Base-by-base conservation (phyloP, 768 basidiomycete genomes). In the Jaapia argillacea region DNA sequence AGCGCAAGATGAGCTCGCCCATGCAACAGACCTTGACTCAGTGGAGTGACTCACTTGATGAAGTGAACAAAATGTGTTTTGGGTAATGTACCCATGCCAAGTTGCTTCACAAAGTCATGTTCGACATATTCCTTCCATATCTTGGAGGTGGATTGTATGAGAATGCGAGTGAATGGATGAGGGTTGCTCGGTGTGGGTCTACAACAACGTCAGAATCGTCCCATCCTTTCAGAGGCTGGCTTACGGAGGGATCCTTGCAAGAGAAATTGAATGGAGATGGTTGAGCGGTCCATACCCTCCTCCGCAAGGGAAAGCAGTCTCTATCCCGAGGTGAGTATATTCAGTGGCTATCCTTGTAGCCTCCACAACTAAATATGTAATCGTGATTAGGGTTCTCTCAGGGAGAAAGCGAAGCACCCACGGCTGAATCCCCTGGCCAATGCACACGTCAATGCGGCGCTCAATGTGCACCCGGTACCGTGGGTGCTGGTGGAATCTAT, bases 401-500 rank as follows among this genome's bases (percentile, higher is more conserved):
- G n/a, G 23, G 39, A 26, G 21, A 21, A 24, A 3, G 37, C 33
- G n/a, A 51, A 47, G 24, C 27, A 70, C 72, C 55, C 41, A 71
- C 68, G 47, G n/a, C 48, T 40, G 6, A 48, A 50, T 45, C 76
- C 79, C 36, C 64, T 66, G 2, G 75, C 82, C 13, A 92, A 64
- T 4, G 69, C 68, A 43, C 77, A 79, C 2, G 81, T 81, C 14
- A 94, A 71, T 0, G 89, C 86, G 0, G 91, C 80, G 37, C 80
- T 82, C n/a, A 96, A 67, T 0, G 92, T 96, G 58, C 91, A 96
- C 2, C 91, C 92, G 0, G 92, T 96, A 1, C 92, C 92, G 55
- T 94, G 92, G 0, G 91, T 96, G 50, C 70, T 87, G 25, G 62
- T 71, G 4, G 85, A 78, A 12, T 80, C 66, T 18, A 89, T 62